Conservation (phyloP, 2,329 filamentous ascomycete genomes). For the Fusarium neocosmosporiellum region DNA sequence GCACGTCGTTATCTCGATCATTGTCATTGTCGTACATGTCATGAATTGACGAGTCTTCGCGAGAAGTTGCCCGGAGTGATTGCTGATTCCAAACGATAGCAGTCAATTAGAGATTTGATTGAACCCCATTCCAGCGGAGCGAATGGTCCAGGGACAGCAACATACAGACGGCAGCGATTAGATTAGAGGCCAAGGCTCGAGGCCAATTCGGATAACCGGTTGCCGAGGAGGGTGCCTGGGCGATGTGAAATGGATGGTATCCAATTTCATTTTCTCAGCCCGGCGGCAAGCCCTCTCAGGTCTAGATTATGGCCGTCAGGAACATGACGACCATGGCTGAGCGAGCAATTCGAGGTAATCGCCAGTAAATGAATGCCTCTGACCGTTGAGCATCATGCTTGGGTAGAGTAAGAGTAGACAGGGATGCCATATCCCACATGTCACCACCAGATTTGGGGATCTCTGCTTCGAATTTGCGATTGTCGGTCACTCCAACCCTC, state of each 20-base stretch:
- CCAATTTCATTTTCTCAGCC: constrained; percentile 35
- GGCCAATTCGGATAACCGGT: constrained; percentile 27
- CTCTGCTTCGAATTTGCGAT: constrained; percentile 27
- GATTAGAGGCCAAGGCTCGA: constrained; percentile 21
- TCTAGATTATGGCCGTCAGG: constrained; percentile 6
- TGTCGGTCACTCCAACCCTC: constrained; percentile 25
- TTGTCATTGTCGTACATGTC: background rate
- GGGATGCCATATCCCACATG: constrained; percentile 19
- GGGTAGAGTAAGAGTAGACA: no score
- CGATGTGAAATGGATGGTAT: constrained; percentile 23
- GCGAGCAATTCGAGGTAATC: background rate
- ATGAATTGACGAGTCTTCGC: background rate
- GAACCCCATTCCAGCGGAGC: constrained; percentile 6
- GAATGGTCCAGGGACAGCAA: background rate
- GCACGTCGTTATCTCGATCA: constrained; percentile 11
- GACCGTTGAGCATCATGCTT: background rate
- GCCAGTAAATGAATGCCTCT: background rate
- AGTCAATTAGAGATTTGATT: background rate
- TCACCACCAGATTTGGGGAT: constrained; percentile 23
- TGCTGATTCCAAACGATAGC: background rate
- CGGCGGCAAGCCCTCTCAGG: constrained; percentile 26
- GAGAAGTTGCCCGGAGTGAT: background rate
- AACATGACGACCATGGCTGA: constrained; percentile 13
- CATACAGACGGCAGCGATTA: background rate
- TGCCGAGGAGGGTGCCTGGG: constrained; percentile 21